Percentiles rank a stretch among this genome's conserved stretches.
Conservation (phyloP, 805 yeast genomes). For the Millerozyma miso region DNA sequence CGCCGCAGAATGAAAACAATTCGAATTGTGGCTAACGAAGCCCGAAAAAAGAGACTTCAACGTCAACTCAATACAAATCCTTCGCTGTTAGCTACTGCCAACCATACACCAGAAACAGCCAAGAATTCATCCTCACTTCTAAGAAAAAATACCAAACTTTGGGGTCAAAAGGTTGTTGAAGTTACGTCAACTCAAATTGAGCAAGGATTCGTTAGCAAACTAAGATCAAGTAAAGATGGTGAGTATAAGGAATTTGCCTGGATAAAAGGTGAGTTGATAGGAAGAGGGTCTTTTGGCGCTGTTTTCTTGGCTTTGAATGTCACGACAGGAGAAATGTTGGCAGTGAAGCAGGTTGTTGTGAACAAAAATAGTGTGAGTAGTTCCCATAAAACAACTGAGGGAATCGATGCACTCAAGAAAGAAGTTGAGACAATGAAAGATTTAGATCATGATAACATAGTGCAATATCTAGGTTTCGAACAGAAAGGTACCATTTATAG, state of each 20-base stretch:
- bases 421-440: conserved; percentile 95
- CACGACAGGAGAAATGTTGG: conserved; percentile 98
- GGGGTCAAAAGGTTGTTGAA: conserved; percentile 95
- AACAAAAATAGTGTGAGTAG: conserved; percentile 29
- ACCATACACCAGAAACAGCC: conserved; percentile 1
- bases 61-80: conserved; percentile 10
- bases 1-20: conserved; percentile 81
- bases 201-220: conserved; percentile 60
- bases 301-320: conserved; percentile 89
- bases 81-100: conserved; percentile 1
- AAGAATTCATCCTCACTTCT: conserved; percentile 38
- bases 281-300: conserved; percentile 94
- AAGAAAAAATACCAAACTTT: conserved; percentile 84
- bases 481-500: conserved; percentile 70
- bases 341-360: conserved; percentile 89
- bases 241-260: conserved; percentile 85
- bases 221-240: conserved; percentile 58
- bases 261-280: conserved; percentile 96
- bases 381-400: conserved; percentile 47
- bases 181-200: conserved; percentile 70
- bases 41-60: conserved; percentile 40
- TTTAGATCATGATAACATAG: conserved; percentile 89
- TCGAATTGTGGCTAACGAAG: conserved; percentile 90
- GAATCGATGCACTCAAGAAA: conserved; percentile 75
- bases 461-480: conserved; percentile 94